Evolutionary conservation across 495 filamentous ascomycete genomes (phyloP).

Genomic region (Xylaria telfairii): DNA sequence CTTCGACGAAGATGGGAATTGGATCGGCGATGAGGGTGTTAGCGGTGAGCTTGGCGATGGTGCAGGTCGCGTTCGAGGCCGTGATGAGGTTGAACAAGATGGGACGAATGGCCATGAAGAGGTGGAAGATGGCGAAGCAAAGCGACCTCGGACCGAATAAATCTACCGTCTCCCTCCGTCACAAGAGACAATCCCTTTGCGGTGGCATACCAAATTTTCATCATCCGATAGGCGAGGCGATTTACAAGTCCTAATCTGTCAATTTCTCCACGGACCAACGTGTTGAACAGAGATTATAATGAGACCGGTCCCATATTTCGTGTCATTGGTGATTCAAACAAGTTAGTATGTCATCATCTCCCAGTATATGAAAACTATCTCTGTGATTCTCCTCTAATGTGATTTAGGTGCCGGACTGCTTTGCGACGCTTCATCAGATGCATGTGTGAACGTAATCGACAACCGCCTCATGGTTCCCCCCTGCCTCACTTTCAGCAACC

Average conservation of each 20-base stretch:
- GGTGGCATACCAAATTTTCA: not conserved
- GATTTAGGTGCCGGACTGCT: conserved; percentile 3
- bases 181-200: not conserved
- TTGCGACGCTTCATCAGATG: not conserved
- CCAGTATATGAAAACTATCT: not conserved
- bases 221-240: not conserved
- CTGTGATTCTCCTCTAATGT: not conserved
- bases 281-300: not conserved
- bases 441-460: conserved; percentile 22
- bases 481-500: conserved; percentile 52
- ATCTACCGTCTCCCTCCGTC: not conserved
- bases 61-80: conserved; percentile 48
- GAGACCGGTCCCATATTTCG: not conserved
- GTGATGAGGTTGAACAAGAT: conserved; percentile 46
- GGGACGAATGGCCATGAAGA: conserved; percentile 37
- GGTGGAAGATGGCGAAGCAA: conserved; percentile 43
- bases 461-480: conserved; percentile 42
- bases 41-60: conserved; percentile 53
- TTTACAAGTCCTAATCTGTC: not conserved
- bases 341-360: conserved; percentile 15
- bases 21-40: conserved; percentile 52
- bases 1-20: conserved; percentile 62
- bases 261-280: not conserved
- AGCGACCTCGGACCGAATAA: conserved; percentile 49
- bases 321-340: not conserved